phyloP scores from a whole-genome alignment of 2,329 filamentous ascomycete genomes.

The Oidium heveae region DNA sequence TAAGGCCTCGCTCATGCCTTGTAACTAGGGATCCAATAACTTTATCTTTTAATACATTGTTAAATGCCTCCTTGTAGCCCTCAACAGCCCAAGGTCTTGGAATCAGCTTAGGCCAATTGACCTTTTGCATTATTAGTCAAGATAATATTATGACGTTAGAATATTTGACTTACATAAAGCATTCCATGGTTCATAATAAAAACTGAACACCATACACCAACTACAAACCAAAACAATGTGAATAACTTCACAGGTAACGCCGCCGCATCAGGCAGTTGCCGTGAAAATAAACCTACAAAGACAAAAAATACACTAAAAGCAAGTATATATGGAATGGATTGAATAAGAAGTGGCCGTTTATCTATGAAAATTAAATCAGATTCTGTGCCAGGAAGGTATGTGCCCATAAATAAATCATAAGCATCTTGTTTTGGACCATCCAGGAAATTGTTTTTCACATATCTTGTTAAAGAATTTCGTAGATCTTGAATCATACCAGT shows the following conservation, averaged over 20 bases:
- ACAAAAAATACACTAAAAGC: constrained; percentile 56
- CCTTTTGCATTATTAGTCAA: constrained; percentile 23
- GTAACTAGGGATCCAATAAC: constrained; percentile 53
- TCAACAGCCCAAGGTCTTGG: constrained; percentile 68
- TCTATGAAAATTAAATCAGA: constrained; percentile 59
- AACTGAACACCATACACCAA: constrained; percentile 43
- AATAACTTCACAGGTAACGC: constrained; percentile 67
- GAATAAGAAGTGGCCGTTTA: constrained; percentile 61
- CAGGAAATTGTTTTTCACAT: constrained; percentile 79
- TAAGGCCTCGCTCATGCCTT: constrained; percentile 58
- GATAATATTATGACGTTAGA: constrained; percentile 3
- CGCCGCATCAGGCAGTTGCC: constrained; percentile 42
- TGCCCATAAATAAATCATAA: constrained; percentile 80
- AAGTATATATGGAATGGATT: constrained; percentile 79
- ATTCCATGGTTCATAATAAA: constrained; percentile 74
- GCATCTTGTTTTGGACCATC: constrained; percentile 88
- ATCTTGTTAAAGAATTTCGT: constrained; percentile 69
- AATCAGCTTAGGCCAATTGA: constrained; percentile 96
- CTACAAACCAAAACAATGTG: constrained; percentile 47
- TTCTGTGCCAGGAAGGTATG: constrained; percentile 54
- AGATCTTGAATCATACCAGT: constrained; percentile 66
- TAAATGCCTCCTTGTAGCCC: constrained; percentile 67
- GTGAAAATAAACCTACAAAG: constrained; percentile 47
- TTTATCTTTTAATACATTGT: constrained; percentile 57
- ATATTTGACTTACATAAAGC: constrained; percentile 52